Conservation (phyloP, 805 yeast species). For the Sporopachydermia lactativora region DNA sequence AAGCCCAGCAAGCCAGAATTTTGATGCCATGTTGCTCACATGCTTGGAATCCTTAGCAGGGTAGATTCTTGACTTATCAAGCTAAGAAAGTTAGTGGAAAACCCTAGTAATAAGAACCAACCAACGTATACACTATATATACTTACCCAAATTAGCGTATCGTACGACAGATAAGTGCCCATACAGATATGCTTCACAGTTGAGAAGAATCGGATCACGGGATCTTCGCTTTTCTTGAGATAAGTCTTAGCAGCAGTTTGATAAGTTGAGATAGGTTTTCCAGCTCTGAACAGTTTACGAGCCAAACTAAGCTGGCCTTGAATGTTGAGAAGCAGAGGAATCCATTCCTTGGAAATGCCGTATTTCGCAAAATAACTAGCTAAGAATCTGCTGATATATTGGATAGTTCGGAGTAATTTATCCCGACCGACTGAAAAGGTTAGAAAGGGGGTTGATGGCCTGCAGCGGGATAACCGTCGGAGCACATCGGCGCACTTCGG, state of each 20-base stretch:
- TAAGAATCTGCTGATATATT: constrained; percentile 66
- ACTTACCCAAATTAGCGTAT: constrained; percentile 44
- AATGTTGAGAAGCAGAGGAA: constrained; percentile 37
- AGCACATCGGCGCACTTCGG: too few species aligned
- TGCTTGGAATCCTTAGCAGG: constrained; percentile 26
- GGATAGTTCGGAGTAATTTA: constrained; percentile 63
- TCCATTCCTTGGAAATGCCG: constrained; percentile 35
- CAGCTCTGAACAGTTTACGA: constrained; percentile 73
- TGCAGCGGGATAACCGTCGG: too few species aligned
- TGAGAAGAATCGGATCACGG: constrained; percentile 34
- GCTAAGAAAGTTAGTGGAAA: background rate
- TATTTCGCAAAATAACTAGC: constrained; percentile 43
- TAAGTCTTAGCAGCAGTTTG: constrained; percentile 12
- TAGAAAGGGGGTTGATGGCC: too few species aligned
- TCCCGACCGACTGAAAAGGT: constrained; percentile 57
- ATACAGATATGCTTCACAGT: constrained; percentile 45
- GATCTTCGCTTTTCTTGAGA: constrained; percentile 59
- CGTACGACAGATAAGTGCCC: constrained; percentile 48
- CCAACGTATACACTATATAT: background rate
- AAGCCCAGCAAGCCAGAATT: constrained; percentile 70
- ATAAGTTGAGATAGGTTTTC: constrained; percentile 46
- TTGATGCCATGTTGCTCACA: constrained; percentile 43
- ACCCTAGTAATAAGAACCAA: background rate
- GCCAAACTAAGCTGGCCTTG: constrained; percentile 51
- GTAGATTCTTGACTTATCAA: background rate